Base-by-base conservation (phyloP, 2,329 filamentous ascomycete genomes). In the Ilyonectria destructans region DNA sequence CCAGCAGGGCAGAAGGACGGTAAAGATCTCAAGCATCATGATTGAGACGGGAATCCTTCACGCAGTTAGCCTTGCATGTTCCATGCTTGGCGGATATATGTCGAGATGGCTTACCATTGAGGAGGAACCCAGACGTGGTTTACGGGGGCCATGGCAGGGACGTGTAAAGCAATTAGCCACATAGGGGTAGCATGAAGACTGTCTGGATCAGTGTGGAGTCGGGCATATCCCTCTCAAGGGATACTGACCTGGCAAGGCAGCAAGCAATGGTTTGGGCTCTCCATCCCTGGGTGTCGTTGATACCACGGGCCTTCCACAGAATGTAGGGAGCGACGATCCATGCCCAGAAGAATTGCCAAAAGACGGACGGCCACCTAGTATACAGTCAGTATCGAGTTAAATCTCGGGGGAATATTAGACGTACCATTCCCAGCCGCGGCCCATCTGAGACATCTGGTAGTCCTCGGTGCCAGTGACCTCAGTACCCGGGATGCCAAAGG, bases 161-260 rank as follows among this genome's bases (percentile, higher is more conserved):
- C 83, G 65, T 88, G 85, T 15, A 89, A 80, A 60, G 88, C 90
- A 29, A 90, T 79, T 40, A 93, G 85, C 90, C 90, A 93, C 81
- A 93, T 85, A 0, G 91, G 91, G 8, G 90, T 88, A 21, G 90
- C 90, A 62, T 87, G 89, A 19, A 93, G 84, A 62, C 88, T 90
- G 35, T 15, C 15, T 15, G 10, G 15, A 15, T 37, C 35, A 37
- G 35, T 5, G 10, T 15, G 10, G 10, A 37, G 10, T 37, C 35
- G 15, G 10, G 12, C 35, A 37, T 37, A 23, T 13, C 15, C 15
- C 4, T 61, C 31, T 52, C 48, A 19, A 6, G 17, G 5, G 40
- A 9, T 26, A 78, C 81, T 67, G 74, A 86, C 84, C 82, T 82
- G 35, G 84, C 81, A 56, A 86, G 71, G 68, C 82, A 83, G 77